These are phyloP conservation scores for Dipodascus albidus DNA, from an alignment of 805 yeast species.

Conservation along the genomic window DNA sequence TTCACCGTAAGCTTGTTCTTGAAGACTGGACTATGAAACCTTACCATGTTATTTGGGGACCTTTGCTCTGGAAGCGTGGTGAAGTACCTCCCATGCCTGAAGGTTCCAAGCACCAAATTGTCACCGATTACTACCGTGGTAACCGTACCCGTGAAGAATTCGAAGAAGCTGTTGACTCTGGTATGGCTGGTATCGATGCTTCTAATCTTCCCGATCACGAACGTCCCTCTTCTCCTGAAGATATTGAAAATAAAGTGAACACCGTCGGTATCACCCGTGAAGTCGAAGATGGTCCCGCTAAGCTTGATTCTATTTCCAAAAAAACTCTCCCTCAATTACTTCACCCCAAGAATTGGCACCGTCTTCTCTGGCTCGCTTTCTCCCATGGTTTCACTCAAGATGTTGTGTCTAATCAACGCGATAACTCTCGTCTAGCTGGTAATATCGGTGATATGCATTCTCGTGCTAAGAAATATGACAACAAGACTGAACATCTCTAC, in stretches of 20 bases:
- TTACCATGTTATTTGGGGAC: slow-evolving; percentile 48
- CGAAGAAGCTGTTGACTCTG: slow-evolving; percentile 7
- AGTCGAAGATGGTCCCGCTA: slow-evolving; percentile 8
- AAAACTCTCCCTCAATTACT: slow-evolving; percentile 11
- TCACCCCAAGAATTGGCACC: slow-evolving; percentile 46
- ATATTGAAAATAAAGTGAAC: slow-evolving; percentile 29
- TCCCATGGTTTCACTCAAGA: slow-evolving; percentile 57
- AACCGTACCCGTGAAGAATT: slow-evolving; percentile 7
- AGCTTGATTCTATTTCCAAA: slow-evolving; percentile 8
- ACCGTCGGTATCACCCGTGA: slow-evolving; percentile 29
- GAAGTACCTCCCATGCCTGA: slow-evolving; percentile 57
- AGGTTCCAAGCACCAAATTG: slow-evolving; percentile 33
- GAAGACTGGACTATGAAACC: slow-evolving; percentile 57
- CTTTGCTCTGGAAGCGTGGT: slow-evolving; percentile 46
- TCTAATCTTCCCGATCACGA: slow-evolving; percentile 15
- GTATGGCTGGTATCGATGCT: slow-evolving; percentile 10
- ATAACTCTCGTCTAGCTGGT: slow-evolving; percentile 32
- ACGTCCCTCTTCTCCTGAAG: slow-evolving; percentile 27
- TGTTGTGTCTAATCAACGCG: slow-evolving; percentile 32
- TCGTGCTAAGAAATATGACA: slow-evolving; percentile 54
- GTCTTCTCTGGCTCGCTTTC: slow-evolving; percentile 35
- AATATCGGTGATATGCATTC: slow-evolving; percentile 41
- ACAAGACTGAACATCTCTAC: slow-evolving; percentile 56
- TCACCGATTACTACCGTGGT: slow-evolving; percentile 47
- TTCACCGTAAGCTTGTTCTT: slow-evolving; percentile 45